Evolutionary conservation across 108 stramenopile species (phyloP).

Genomic region (Aureococcus anophagefferens): DNA sequence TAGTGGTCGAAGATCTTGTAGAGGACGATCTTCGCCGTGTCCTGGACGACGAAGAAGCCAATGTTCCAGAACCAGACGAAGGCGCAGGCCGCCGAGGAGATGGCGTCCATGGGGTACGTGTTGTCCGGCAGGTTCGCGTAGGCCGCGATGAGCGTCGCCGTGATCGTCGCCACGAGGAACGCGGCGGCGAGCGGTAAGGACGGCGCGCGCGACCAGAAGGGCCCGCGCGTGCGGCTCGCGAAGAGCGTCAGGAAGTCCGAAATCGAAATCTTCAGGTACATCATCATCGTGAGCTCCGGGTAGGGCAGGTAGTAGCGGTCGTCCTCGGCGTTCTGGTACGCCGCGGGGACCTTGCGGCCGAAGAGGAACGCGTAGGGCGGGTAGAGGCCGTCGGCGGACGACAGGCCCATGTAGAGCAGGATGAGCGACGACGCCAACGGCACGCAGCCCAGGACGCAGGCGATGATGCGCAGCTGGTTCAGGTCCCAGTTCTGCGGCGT

Average conservation of each 20-base stretch:
- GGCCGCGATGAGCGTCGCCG: neutral
- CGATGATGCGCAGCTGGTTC: conserved; percentile 20
- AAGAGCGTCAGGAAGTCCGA: conserved; percentile 31
- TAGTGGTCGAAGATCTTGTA: too few species aligned
- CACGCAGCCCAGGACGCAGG: conserved; percentile 13
- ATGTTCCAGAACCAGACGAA: conserved; percentile 29
- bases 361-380: neutral
- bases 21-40: neutral
- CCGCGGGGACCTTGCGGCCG: neutral
- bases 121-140: neutral
- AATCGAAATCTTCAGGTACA: conserved; percentile 24
- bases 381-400: conserved; percentile 1
- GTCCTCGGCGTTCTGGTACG: neutral
- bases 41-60: conserved; percentile 28
- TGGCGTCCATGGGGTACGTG: conserved; percentile 3
- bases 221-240: conserved; percentile 12
- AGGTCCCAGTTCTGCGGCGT: conserved; percentile 52
- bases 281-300: conserved; percentile 13
- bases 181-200: neutral
- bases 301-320: conserved; percentile 11
- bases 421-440: conserved; percentile 14
- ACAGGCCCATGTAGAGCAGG: conserved; percentile 13
- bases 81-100: neutral
- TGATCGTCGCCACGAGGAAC: conserved; percentile 5
- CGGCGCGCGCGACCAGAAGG: conserved; percentile 13